Conservation (phyloP, 768 basidiomycete species). For the Amanita thiersii region DNA sequence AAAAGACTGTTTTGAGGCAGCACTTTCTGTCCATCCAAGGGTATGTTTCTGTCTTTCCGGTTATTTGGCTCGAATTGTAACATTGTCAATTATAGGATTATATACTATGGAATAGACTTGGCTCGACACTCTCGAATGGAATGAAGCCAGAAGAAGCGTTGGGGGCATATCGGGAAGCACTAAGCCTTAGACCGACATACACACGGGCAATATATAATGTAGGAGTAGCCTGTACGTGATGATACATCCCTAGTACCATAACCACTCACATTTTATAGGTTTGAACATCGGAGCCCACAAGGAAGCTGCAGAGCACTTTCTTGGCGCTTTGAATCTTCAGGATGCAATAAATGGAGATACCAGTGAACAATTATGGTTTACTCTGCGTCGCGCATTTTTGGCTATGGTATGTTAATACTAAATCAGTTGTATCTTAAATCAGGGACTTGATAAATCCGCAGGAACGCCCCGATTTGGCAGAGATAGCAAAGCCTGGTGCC, state of each 20-base stretch:
- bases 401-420: conserved; percentile 54
- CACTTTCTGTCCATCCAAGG: conserved; percentile 70
- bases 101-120: conserved; percentile 90
- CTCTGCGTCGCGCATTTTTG: conserved; percentile 72
- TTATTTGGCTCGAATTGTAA: conserved; percentile 13
- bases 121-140: conserved; percentile 91
- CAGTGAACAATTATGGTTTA: conserved; percentile 85
- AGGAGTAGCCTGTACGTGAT: conserved; percentile 84
- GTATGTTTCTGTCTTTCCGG: conserved; percentile 15
- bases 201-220: conserved; percentile 98
- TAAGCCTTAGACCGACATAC: conserved; percentile 88
- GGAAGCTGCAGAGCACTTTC: conserved; percentile 94
- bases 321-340: conserved; percentile 78
- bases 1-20: conserved; percentile 91
- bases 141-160: conserved; percentile 91
- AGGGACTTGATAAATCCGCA: conserved; percentile 21
- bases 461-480: conserved; percentile 79
- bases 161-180: conserved; percentile 83
- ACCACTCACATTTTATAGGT: conserved; percentile 36
- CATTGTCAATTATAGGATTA: conserved; percentile 53
- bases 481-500: conserved; percentile 54
- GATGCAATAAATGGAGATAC: conserved; percentile 60
- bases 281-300: conserved; percentile 92
- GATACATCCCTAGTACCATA: conserved; percentile 4
- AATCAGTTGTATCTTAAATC: neutral